Evolutionary conservation across 495 filamentous ascomycete species (phyloP).

Genomic region (Talaromyces trachyspermus): DNA sequence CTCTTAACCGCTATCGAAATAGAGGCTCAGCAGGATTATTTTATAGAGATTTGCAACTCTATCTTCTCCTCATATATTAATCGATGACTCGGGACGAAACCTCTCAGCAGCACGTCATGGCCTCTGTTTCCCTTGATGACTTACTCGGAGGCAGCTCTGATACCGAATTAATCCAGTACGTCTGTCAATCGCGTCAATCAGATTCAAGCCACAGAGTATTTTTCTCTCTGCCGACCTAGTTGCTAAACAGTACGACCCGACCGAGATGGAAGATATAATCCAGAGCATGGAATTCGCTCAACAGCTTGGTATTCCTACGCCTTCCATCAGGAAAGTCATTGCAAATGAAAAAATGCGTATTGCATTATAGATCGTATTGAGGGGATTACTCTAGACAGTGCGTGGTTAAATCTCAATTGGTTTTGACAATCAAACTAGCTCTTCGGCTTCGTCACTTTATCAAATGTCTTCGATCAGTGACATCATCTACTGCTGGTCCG

Average conservation of each 20-base stretch:
- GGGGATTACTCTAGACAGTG: conserved; percentile 4
- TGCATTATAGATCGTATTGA: conserved; percentile 7
- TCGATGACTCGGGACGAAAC: background rate
- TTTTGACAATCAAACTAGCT: conserved; percentile 9
- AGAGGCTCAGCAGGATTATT: too few species aligned
- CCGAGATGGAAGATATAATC: background rate
- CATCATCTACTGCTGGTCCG: conserved; percentile 11
- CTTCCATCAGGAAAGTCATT: background rate
- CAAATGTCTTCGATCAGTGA: background rate
- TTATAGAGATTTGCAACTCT: too few species aligned
- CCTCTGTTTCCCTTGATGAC: background rate
- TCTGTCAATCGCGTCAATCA: background rate
- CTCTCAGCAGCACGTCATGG: background rate
- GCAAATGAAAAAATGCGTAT: background rate
- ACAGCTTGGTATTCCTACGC: background rate
- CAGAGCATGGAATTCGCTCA: background rate
- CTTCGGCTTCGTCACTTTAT: conserved; percentile 9
- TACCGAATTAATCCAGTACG: conserved; percentile 3
- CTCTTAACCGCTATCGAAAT: too few species aligned
- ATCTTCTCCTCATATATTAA: background rate
- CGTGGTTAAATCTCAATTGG: conserved; percentile 9
- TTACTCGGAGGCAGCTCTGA: conserved; percentile 5
- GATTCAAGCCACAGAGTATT: background rate
- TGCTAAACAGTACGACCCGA: background rate
- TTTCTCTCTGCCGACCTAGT: background rate